Evolutionary conservation across 352 stramenopile genomes (phyloP), one percentile per base, ranked within the genome.

Genomic region (Globisporangium yorkense): DNA sequence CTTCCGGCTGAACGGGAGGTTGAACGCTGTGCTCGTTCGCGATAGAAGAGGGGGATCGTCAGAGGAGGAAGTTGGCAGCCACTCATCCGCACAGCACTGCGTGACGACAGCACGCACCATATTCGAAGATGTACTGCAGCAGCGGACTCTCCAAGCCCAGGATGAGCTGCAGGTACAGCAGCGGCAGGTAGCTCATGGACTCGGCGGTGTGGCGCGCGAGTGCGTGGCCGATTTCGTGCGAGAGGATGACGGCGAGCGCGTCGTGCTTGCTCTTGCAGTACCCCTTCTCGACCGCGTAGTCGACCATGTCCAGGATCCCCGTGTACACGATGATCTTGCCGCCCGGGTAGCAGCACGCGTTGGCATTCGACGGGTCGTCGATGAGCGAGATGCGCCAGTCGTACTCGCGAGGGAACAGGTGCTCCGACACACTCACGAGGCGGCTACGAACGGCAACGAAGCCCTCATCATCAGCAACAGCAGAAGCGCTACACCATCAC

Each of bases 321-420:
- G 75, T 81, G 58, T 87, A 74, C 24, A 89, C 65, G 61, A 89
- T 71, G 65, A 89, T 89, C 59, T 85, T 89, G 29, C 78, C 75
- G 4, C 78, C 75, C 5, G 77, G 75, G 43, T 71, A 80, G 57
- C 79, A 89, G 58, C 72, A 84, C 5, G 79, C 76, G 53, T 89
- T 89, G 9, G 70, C 69, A 8, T 67, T 71, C 53, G 56, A 63
- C 24, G 74, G 70, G 10, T 74, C 69, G 56, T 89, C 74, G 31
- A 89, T 62, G 41, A 89, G 60, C 65, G 66, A 85, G 15, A 89
- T 66, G 15, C 67, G 57, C 79, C 79, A 89, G 49, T 87, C 67
- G 58, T 87, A 89, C 33, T 82, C 65, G 16, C 76, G 76, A 21
- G 76, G 72, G 57, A 89, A 89, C 51, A 89, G 66, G 47, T 87